These are phyloP conservation scores for Strigomonas culicis DNA, from an alignment of 208 protist genomes.

Conservation along the genomic window DNA sequence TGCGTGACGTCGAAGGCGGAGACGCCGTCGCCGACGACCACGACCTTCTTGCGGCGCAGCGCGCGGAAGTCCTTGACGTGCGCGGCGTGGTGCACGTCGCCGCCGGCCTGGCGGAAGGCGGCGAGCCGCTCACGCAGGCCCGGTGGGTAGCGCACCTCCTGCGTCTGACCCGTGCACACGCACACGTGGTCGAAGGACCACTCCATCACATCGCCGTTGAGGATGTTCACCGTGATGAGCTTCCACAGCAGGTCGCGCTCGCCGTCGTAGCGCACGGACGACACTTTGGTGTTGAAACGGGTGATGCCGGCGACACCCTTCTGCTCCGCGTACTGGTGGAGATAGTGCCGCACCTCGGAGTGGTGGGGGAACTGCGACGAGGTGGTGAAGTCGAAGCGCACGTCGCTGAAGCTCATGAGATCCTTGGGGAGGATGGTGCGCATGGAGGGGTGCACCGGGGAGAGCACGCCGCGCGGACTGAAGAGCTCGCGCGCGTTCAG, in stretches of 20 bases:
- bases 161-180: conserved; percentile 83
- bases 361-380: conserved; percentile 81
- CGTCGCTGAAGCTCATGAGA: conserved; percentile 79
- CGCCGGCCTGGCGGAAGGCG: conserved; percentile 43
- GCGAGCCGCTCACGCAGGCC: conserved; percentile 36
- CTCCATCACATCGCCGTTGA: conserved; percentile 84
- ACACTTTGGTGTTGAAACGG: conserved; percentile 87
- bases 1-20: conserved; percentile 77
- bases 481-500: conserved; percentile 65
- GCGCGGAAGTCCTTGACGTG: conserved; percentile 85
- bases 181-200: conserved; percentile 85
- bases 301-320: conserved; percentile 68
- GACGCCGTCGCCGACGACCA: conserved; percentile 80
- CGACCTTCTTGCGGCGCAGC: conserved; percentile 65
- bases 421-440: conserved; percentile 85
- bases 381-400: conserved; percentile 77
- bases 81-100: conserved; percentile 77
- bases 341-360: conserved; percentile 72
- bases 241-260: conserved; percentile 44
- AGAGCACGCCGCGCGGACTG: conserved; percentile 59
- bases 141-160: conserved; percentile 67
- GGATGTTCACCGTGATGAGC: conserved; percentile 83
- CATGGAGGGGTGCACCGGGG: conserved; percentile 79
- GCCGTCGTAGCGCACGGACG: conserved; percentile 62
- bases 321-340: conserved; percentile 54